Percentiles rank a stretch among this genome's conserved stretches.
These are phyloP conservation scores for Chaetoceros muelleri DNA, from an alignment of 108 stramenopile genomes.

Conservation along the genomic window DNA sequence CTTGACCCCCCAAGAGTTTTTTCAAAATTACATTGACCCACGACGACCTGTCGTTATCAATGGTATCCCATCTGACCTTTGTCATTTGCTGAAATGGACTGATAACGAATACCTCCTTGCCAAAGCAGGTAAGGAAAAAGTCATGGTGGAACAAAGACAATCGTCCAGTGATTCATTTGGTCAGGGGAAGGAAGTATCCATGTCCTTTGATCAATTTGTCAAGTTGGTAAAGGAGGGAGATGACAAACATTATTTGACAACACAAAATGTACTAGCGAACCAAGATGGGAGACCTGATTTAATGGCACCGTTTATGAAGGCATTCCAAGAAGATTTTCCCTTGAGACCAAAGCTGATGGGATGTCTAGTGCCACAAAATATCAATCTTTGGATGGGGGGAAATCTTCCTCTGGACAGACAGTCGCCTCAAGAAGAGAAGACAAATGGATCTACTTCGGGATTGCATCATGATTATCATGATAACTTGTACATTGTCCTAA, in stretches of 20 bases:
- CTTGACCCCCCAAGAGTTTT: constrained; percentile 24
- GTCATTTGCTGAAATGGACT: constrained; percentile 22
- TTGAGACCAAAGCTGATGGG: constrained; percentile 52
- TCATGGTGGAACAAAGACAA: constrained; percentile 21
- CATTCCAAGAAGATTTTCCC: constrained; percentile 37
- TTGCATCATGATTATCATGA: constrained; percentile 99
- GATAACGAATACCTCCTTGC: constrained; percentile 13
- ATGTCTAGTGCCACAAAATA: constrained; percentile 52
- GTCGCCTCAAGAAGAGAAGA: not conserved
- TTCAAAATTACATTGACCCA: constrained; percentile 22
- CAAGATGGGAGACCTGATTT: constrained; percentile 37
- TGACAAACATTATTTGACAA: constrained; percentile 36
- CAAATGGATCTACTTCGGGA: constrained; percentile 38
- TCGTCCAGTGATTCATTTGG: constrained; percentile 15
- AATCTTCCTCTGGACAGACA: constrained; percentile 6
- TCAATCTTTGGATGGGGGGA: constrained; percentile 90
- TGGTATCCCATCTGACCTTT: constrained; percentile 14
- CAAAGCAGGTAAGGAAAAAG: constrained; percentile 9
- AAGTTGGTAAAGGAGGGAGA: constrained; percentile 10
- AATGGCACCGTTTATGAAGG: constrained; percentile 28
- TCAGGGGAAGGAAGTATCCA: constrained; percentile 21
- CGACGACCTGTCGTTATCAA: constrained; percentile 34
- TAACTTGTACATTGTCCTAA: constrained; percentile 87
- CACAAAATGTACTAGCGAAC: constrained; percentile 24
- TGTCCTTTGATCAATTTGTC: constrained; percentile 20